Evolutionary conservation across 192 early-diverging fungal species (phyloP), one percentile per base, ranked within the genome.

Genomic region (Chytriomyces sp.): DNA sequence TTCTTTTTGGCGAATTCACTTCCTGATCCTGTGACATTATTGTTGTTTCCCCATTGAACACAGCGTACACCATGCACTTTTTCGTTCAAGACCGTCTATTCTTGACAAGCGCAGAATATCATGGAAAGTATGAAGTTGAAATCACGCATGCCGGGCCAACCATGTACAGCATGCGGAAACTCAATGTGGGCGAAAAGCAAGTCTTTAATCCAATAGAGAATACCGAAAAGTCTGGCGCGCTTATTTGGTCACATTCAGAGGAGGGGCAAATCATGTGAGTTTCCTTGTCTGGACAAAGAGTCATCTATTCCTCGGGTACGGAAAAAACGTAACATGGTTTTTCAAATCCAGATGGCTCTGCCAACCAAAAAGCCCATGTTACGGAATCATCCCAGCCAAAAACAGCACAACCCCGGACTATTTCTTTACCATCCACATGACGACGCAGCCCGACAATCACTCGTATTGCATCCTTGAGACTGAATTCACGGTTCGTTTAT

Each of bases 391-490:
- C 9, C 74, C 74, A 10, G 5, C 59, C 7, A 7, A 6, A 10
- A 20, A 20, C 8, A 49, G 45, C 45, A 50, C 62, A 8, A 67
- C 74, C 7, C 48, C 74, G 2, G 10, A 67, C n/a, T 67, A 67
- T n/a, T 67, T 23, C 64, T 50, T 76, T 64, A n/a, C 20, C 7
- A 67, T 76, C 48, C 62, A 66, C 6, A 20, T 63, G 13, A 62
- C 59, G 16, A 73, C 71, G 3, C 47, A 16, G 10, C 11, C 13
- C 18, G 53, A 57, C 53, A 20, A 13, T 13, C 16, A 13, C 53
- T 20, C 53, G 53, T 76, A 76, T 47, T 76, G 74, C 64, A 23
- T 64, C 24, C 50, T 76, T 24, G 74, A 76, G 47, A 57, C 64
- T 10, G 26, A 67, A 11, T 76, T 76, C 74, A 9, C n/a, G 43